Conservation (phyloP, 2,329 filamentous ascomycete genomes). For the Cordyceps tenuipes region DNA sequence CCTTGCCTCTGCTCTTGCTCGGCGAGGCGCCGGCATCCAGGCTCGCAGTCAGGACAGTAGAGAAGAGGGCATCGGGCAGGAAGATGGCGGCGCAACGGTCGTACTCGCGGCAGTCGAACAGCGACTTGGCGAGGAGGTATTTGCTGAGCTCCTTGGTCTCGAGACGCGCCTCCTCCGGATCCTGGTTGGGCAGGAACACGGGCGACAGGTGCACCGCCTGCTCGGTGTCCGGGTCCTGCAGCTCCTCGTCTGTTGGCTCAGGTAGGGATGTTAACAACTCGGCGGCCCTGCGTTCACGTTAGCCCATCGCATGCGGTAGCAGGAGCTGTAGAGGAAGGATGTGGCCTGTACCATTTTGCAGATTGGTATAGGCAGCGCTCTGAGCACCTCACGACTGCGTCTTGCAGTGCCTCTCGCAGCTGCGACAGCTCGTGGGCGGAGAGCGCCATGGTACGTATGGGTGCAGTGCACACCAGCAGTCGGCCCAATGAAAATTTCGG, state of each 20-base stretch:
- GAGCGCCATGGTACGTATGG: conserved; percentile 37
- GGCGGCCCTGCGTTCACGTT: conserved; percentile 59
- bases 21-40: conserved; percentile 36
- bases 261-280: conserved; percentile 84
- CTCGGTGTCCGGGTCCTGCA: conserved; percentile 25
- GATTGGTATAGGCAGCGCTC: conserved; percentile 94
- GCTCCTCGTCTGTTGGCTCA: conserved; percentile 50
- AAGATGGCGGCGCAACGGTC: conserved; percentile 89
- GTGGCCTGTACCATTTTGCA: conserved; percentile 71
- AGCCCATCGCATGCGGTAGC: neutral
- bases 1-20: conserved; percentile 52
- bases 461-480: neutral
- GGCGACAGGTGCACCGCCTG: conserved; percentile 29
- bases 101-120: conserved; percentile 92
- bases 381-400: conserved; percentile 82
- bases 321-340: neutral
- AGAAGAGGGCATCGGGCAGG: conserved; percentile 69
- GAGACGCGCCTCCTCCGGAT: conserved; percentile 64
- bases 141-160: conserved; percentile 73
- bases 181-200: conserved; percentile 48
- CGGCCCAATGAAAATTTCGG: neutral
- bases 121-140: conserved; percentile 84
- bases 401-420: conserved; percentile 67
- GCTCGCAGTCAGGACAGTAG: conserved; percentile 50
- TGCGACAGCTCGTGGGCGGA: conserved; percentile 51